Evolutionary conservation across 179 eudicot genomes (phyloP).

Genomic region (Amaranthus tricolor): DNA sequence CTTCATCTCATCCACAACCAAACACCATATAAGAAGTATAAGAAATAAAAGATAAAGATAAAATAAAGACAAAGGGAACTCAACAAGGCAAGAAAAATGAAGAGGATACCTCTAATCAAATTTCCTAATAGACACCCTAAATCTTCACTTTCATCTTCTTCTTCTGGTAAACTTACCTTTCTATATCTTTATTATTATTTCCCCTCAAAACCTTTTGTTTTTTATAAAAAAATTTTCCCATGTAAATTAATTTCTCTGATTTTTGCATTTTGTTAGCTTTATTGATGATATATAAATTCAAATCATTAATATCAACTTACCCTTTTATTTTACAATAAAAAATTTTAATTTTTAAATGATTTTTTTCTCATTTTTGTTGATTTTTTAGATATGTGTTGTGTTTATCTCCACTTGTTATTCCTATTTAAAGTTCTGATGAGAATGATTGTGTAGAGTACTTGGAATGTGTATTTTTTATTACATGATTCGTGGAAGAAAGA

Average conservation of each 20-base stretch:
- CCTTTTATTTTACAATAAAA: too few relatives aligned
- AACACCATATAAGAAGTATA: neutral
- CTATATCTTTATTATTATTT: neutral
- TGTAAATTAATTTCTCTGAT: neutral
- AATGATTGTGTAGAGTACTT: too few relatives aligned
- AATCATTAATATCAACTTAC: too few relatives aligned
- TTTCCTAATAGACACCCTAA: constrained; percentile 45
- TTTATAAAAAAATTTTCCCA: neutral
- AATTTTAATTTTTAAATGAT: too few relatives aligned
- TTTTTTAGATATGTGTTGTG: too few relatives aligned
- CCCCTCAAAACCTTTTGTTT: neutral
- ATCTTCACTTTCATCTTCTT: constrained; percentile 29
- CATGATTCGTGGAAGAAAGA: too few relatives aligned
- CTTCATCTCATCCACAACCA: neutral
- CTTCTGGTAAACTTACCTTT: constrained; percentile 11
- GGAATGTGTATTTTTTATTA: too few relatives aligned
- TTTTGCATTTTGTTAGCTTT: neutral
- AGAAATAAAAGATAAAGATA: neutral
- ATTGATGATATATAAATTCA: neutral
- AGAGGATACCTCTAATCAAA: constrained; percentile 51
- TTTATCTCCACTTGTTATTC: too few relatives aligned
- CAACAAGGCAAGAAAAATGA: constrained; percentile 20
- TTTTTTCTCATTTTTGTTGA: too few relatives aligned
- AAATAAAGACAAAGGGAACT: too few relatives aligned
- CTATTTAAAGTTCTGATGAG: too few relatives aligned